A percentile compares a stretch with the other conserved stretches of the same genome.
phyloP scores from a whole-genome alignment of 768 basidiomycete genomes.

The Obba rivulosa region DNA sequence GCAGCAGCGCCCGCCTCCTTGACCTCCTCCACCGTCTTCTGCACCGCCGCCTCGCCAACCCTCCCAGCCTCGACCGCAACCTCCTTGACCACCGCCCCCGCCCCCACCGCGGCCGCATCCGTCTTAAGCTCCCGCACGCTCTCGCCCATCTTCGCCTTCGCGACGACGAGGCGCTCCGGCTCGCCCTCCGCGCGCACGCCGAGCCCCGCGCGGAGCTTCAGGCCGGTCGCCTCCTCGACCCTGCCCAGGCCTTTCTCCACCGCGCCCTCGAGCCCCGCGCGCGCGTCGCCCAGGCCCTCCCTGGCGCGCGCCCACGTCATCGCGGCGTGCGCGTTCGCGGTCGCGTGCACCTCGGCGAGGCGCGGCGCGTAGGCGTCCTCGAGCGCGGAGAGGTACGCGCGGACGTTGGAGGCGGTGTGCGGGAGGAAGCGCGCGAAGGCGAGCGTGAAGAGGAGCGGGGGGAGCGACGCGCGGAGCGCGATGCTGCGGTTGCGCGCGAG shows the following conservation, averaged over 20 bases:
- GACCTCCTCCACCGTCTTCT: constrained; percentile 4
- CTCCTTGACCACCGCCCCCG: constrained; percentile 1
- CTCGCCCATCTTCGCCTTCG: constrained; percentile 8
- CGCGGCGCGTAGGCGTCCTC: constrained; percentile 70
- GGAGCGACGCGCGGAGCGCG: constrained; percentile 65
- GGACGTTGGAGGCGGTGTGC: constrained; percentile 66
- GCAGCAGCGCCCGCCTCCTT: background rate
- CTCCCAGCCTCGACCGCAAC: constrained; percentile 14
- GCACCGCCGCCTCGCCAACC: constrained; percentile 6
- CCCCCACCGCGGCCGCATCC: background rate
- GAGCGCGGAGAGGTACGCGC: constrained; percentile 56
- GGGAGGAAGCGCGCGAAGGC: constrained; percentile 86
- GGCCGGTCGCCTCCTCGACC: constrained; percentile 65
- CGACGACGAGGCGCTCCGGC: constrained; percentile 5
- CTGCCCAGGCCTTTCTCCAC: constrained; percentile 34
- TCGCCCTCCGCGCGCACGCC: constrained; percentile 35
- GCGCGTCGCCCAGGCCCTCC: constrained; percentile 43
- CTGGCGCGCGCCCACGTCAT: constrained; percentile 57
- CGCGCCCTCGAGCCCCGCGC: constrained; percentile 37
- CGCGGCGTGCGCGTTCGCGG: constrained; percentile 51
- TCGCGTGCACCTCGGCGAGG: constrained; percentile 61
- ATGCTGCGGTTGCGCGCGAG: constrained; percentile 73
- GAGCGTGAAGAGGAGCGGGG: constrained; percentile 64
- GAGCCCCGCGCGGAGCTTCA: constrained; percentile 61
- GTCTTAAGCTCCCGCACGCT: constrained; percentile 5